These are phyloP conservation scores for Dendrobium huoshanense DNA, from an alignment of 106 monocot genomes.

Conservation along the genomic window DNA sequence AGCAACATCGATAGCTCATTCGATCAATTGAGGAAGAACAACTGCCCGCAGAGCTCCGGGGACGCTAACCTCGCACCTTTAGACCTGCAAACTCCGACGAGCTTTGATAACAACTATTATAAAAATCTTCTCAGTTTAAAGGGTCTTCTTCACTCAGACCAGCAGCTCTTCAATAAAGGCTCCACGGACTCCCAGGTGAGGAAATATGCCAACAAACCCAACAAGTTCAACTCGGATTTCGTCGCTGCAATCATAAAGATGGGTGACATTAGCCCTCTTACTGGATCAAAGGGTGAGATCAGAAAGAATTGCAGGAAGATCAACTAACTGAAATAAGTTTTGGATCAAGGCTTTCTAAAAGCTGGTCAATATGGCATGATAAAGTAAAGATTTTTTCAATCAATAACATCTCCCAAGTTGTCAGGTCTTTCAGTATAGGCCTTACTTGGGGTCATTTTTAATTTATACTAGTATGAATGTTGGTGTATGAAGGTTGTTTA, in stretches of 20 bases:
- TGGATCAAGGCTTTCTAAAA: neutral
- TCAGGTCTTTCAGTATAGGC: neutral
- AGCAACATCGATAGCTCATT: slow-evolving; percentile 57
- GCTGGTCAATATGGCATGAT: neutral
- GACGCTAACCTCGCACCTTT: slow-evolving; percentile 54
- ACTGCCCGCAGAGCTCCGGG: slow-evolving; percentile 38
- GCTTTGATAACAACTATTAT: slow-evolving; percentile 70
- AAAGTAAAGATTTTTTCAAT: neutral
- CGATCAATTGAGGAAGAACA: slow-evolving; percentile 21
- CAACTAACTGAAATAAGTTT: slow-evolving; percentile 20
- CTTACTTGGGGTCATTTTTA: too few relatives aligned
- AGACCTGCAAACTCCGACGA: slow-evolving; percentile 38
- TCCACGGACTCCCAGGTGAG: slow-evolving; percentile 55
- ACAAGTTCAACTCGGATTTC: slow-evolving; percentile 57
- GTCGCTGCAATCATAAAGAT: slow-evolving; percentile 73
- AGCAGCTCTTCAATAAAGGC: slow-evolving; percentile 66
- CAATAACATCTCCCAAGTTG: too few relatives aligned
- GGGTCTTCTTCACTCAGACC: slow-evolving; percentile 87
- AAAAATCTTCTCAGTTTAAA: slow-evolving; percentile 47
- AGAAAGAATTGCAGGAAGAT: slow-evolving; percentile 72
- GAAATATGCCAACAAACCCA: slow-evolving; percentile 32
- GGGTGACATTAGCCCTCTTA: slow-evolving; percentile 74
- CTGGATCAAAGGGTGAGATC: slow-evolving; percentile 66
- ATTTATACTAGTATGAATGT: too few relatives aligned
- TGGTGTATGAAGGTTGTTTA: too few relatives aligned